phyloP scores from a whole-genome alignment of 129 eudicot species.

The Calendula officinalis region DNA sequence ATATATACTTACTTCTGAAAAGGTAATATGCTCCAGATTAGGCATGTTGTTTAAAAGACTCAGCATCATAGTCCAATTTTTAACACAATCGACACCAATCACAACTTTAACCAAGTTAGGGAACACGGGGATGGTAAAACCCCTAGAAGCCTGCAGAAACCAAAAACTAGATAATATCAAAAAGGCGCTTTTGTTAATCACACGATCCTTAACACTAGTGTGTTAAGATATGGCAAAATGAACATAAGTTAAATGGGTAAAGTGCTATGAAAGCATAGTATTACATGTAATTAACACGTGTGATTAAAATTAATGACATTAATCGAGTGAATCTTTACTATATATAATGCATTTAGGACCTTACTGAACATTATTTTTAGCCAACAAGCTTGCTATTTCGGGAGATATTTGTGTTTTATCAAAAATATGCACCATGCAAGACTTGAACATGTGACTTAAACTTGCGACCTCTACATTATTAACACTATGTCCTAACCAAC shows the following conservation, averaged over 20 bases:
- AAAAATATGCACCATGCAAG: no score
- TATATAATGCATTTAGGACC: no score
- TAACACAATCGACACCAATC: constrained; percentile 10
- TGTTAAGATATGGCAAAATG: no score
- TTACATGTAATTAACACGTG: constrained; percentile 6
- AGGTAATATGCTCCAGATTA: constrained; percentile 34
- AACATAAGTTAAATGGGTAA: no score
- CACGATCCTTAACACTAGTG: background rate
- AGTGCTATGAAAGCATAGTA: background rate
- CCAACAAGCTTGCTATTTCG: no score
- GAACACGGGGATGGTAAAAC: constrained; percentile 17
- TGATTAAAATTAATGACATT: no score
- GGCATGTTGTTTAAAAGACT: constrained; percentile 24
- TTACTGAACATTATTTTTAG: no score
- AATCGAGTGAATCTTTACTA: no score
- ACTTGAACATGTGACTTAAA: no score
- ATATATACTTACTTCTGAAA: constrained; percentile 29
- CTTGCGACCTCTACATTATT: no score
- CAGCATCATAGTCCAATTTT: constrained; percentile 17
- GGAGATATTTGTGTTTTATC: no score
- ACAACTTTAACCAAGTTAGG: constrained; percentile 23
- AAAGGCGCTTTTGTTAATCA: background rate
- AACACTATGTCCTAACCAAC: no score
- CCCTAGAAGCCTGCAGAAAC: constrained; percentile 20
- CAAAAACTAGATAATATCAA: background rate